phyloP scores from a whole-genome alignment of 2,329 filamentous ascomycete genomes.

The Diplodia scrobiculata region DNA sequence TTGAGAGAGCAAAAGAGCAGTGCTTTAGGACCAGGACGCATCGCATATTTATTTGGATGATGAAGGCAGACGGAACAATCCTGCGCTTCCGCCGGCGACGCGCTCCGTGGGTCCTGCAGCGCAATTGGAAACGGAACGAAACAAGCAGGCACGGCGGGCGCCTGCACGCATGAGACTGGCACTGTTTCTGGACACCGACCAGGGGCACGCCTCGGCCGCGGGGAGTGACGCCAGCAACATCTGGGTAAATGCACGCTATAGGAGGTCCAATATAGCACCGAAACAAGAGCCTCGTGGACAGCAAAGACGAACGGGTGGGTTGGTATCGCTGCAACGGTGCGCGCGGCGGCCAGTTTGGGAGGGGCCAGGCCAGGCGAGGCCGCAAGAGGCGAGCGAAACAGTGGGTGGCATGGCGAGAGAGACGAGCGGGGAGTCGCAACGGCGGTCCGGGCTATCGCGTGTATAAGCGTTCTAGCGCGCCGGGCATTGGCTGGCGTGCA shows the following conservation, averaged over 20 bases:
- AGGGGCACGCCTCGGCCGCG: neutral
- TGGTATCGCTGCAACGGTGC: neutral
- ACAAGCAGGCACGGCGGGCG: slow-evolving; percentile 27
- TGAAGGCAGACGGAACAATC: slow-evolving; percentile 30
- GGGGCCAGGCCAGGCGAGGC: slow-evolving; percentile 1
- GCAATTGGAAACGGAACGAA: slow-evolving; percentile 37
- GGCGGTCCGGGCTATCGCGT: slow-evolving; percentile 10
- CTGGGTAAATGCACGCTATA: slow-evolving; percentile 23
- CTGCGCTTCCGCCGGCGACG: slow-evolving; percentile 26
- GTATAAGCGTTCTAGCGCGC: slow-evolving; percentile 17
- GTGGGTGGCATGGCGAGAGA: neutral
- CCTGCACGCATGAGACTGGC: slow-evolving; percentile 13
- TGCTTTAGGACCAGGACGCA: neutral
- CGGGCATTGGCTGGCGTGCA: slow-evolving; percentile 19
- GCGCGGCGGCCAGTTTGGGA: neutral
- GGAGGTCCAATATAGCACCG: slow-evolving; percentile 30
- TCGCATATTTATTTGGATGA: slow-evolving; percentile 34
- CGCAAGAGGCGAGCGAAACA: slow-evolving; percentile 6
- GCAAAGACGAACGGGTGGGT: neutral
- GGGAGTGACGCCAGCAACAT: slow-evolving; percentile 17
- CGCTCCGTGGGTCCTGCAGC: slow-evolving; percentile 29
- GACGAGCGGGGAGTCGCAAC: slow-evolving; percentile 18
- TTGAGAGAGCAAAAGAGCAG: slow-evolving; percentile 31
- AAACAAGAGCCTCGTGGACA: slow-evolving; percentile 30
- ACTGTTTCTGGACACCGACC: neutral